Conservation (phyloP, 352 stramenopile genomes). For the Pythium aristosporum region DNA sequence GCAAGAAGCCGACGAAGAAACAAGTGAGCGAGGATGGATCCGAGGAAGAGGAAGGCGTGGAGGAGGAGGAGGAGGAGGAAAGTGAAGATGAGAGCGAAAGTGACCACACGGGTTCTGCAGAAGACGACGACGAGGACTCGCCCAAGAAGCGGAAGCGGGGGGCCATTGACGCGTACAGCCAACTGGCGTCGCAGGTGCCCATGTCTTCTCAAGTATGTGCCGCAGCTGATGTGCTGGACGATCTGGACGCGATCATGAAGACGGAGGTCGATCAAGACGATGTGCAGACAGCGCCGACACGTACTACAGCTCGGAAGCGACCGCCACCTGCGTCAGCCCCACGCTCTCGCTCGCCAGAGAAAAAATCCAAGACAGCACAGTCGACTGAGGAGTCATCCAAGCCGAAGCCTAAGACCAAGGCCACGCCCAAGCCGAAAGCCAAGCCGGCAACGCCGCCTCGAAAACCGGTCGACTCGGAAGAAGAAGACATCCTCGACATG, state of each 20-base stretch:
- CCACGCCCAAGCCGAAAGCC: constrained; percentile 3
- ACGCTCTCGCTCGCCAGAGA: constrained; percentile 5
- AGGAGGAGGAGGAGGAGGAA: constrained; percentile 16
- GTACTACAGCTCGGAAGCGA: background rate
- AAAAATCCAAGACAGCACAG: constrained; percentile 15
- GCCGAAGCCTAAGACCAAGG: background rate
- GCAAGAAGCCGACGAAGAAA: constrained; percentile 21
- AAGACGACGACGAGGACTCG: constrained; percentile 5
- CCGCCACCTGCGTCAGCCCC: background rate
- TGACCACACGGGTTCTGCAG: background rate
- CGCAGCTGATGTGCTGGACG: constrained; percentile 40
- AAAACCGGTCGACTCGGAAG: constrained; percentile 38
- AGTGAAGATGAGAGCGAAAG: constrained; percentile 7
- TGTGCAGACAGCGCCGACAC: background rate
- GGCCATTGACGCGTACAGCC: constrained; percentile 38
- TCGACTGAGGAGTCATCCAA: background rate
- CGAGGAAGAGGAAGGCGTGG: constrained; percentile 26
- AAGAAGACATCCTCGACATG: constrained; percentile 65
- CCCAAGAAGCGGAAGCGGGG: constrained; percentile 14
- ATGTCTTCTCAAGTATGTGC: constrained; percentile 38
- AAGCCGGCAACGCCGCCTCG: constrained; percentile 5
- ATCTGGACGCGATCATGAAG: constrained; percentile 48
- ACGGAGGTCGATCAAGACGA: constrained; percentile 33
- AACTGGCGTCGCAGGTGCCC: constrained; percentile 28
- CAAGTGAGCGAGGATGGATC: constrained; percentile 4